Base-by-base conservation (phyloP, 2,329 filamentous ascomycete genomes). In the Fusarium keratoplasticum region DNA sequence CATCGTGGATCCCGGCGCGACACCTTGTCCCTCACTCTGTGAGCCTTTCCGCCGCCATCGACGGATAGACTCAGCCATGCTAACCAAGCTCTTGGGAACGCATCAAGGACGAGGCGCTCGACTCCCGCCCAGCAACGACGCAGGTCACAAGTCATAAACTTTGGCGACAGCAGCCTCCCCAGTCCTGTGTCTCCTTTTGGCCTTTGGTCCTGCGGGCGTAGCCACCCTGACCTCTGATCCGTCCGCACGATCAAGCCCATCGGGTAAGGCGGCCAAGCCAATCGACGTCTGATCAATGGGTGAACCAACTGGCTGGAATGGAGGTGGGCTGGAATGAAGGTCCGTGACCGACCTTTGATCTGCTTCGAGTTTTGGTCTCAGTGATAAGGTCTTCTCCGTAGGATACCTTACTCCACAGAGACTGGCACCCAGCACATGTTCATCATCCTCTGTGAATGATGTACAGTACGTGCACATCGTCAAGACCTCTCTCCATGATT, bases 21-120 rank as follows among this genome's bases (percentile, higher is more conserved):
- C 55, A 25, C 67, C 67, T 69, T 59, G 69, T 52, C 65, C 67
- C 69, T 74, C 71, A 31, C 66, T 72, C 68, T 67, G 62, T 68
- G 70, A 73, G 77, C 75, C 70, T 69, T 79, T 78, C 79, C 77
- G 78, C 74, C 74, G 77, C 79, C 78, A 80, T 80, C 65, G 64
- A 78, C 78, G 79, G 78, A 80, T 80, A 80, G 74, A 77, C 73
- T 79, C 78, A 81, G 79, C 79, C 78, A 81, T 80, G 77, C 77
- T 77, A 79, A 80, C 79, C 79, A 78, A 81, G 61, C 66, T 72
- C 70, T 70, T 79, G 78, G 79, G 77, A 77, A 78, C 78, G 67
- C 76, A 72, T 75, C 69, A 47, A 74, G 67, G 74, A 75, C 58
- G 77, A 78, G 78, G 77, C 76, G 76, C 76, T 72, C 69, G 69